Base-by-base conservation (phyloP, 208 protist genomes). In the Leptomonas seymouri region DNA sequence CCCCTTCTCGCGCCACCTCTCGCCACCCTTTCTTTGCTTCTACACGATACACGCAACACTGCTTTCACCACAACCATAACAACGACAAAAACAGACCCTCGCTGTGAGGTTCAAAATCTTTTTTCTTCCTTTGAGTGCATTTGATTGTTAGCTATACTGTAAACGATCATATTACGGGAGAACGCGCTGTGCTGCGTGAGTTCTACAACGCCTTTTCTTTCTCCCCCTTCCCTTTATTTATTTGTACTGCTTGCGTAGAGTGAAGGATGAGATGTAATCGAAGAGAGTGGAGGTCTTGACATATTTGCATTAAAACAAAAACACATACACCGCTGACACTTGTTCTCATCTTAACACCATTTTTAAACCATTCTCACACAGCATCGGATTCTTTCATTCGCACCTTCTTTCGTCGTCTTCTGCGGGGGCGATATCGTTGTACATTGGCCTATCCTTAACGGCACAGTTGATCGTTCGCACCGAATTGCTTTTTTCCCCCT, bases 161-260 rank as follows among this genome's bases (percentile, higher is more conserved):
- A 39, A 39, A 39, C 34, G 9, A 39, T 9, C 57, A 21, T 3
- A 42, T 18, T 55, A 67, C 27, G 27, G 11, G 46, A 44, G 8
- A 48, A 48, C 44, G 18, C 44, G 6, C 44, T n/a, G 44, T 16
- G 44, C 18, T 48, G 44, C 44, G 18, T 4, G 44, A 2, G 6
- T 48, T 48, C 44, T 48, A 3, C 44, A 48, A 16, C 44, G 23
- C 44, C 62, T 34, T 50, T 42, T n/a, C 23, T 65, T 60, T 70
- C 23, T n/a, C 66, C 14, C 53, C 53, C 55, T 30, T 71, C 31
- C 71, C 2, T 56, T 61, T 34, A 23, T 63, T 23, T 23, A n/a
- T 70, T 11, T 72, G 21, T 67, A 31, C 23, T 51, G 42, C 31
- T 30, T 6, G 1, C 44, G 16, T 48, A n/a, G 18, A 48, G 44